phyloP scores from a whole-genome alignment of 441 rosid genomes.

The Euphorbia neoarborescens region DNA sequence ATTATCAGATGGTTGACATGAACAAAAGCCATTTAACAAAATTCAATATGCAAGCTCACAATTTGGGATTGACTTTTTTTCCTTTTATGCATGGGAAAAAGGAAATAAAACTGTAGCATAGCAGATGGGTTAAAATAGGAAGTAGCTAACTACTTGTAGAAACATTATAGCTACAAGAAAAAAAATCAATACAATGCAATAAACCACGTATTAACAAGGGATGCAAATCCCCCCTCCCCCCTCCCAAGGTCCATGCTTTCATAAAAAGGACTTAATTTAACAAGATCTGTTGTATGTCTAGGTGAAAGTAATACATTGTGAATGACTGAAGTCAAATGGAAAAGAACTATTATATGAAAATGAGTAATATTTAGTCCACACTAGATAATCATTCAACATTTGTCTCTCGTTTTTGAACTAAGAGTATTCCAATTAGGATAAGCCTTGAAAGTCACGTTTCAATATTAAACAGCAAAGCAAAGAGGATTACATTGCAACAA shows the following conservation, averaged over 20 bases:
- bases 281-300: not conserved
- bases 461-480: not conserved
- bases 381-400: not conserved
- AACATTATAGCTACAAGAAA: not conserved
- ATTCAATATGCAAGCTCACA: not conserved
- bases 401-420: not conserved
- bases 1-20: not conserved
- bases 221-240: no score
- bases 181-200: not conserved
- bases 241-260: not conserved
- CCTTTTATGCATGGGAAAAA: not conserved
- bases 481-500: not conserved
- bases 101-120: not conserved
- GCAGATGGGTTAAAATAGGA: not conserved
- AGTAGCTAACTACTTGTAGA: not conserved
- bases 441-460: not conserved
- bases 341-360: not conserved
- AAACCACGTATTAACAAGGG: not conserved
- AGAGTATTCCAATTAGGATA: not conserved
- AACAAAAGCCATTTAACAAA: not conserved
- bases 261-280: not conserved
- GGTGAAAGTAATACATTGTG: not conserved
- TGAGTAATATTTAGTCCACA: not conserved
- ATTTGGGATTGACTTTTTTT: not conserved
- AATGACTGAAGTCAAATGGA: not conserved